phyloP scores from a whole-genome alignment of 2,329 filamentous ascomycete species.

The Blumeria graminis region DNA sequence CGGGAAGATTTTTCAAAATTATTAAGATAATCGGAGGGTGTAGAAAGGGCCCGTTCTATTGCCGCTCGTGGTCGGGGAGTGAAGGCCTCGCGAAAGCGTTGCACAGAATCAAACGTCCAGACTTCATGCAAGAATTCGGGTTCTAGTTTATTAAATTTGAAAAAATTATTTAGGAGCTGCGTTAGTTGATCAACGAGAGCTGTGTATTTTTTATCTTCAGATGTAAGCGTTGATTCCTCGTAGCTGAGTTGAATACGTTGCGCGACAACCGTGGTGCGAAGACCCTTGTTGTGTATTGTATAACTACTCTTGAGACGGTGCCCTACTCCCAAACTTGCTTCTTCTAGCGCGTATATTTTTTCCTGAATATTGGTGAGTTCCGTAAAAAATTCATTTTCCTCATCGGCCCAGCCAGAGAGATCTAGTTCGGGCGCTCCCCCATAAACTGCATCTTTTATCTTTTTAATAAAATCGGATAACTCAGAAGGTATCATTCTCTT shows the following conservation, averaged over 20 bases:
- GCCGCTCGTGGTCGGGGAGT: slow-evolving; percentile 45
- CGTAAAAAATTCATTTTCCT: slow-evolving; percentile 7
- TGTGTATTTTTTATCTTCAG: slow-evolving; percentile 48
- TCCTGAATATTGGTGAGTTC: slow-evolving; percentile 16
- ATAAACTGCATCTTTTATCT: slow-evolving; percentile 16
- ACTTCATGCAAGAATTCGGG: slow-evolving; percentile 41
- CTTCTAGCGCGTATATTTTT: slow-evolving; percentile 23
- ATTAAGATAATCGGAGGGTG: slow-evolving; percentile 52
- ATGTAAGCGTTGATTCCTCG: slow-evolving; percentile 44
- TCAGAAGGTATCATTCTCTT: slow-evolving; percentile 33
- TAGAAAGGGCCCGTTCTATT: slow-evolving; percentile 45
- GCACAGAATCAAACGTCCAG: slow-evolving; percentile 50
- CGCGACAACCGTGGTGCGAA: slow-evolving; percentile 56
- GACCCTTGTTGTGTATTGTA: slow-evolving; percentile 41
- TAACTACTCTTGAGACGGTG: slow-evolving; percentile 47
- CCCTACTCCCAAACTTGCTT: slow-evolving; percentile 21
- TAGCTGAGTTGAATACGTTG: slow-evolving; percentile 62
- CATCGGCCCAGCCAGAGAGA: slow-evolving; percentile 13
- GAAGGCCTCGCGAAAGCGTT: slow-evolving; percentile 50
- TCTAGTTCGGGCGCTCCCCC: slow-evolving; percentile 8
- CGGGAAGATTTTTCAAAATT: slow-evolving; percentile 16
- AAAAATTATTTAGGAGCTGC: slow-evolving; percentile 23
- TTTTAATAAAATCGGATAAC: slow-evolving; percentile 19
- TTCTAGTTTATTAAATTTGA: slow-evolving; percentile 18
- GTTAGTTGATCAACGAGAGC: slow-evolving; percentile 33